Conservation (phyloP, 2,329 filamentous ascomycete species). For the Colletotrichum filicis region DNA sequence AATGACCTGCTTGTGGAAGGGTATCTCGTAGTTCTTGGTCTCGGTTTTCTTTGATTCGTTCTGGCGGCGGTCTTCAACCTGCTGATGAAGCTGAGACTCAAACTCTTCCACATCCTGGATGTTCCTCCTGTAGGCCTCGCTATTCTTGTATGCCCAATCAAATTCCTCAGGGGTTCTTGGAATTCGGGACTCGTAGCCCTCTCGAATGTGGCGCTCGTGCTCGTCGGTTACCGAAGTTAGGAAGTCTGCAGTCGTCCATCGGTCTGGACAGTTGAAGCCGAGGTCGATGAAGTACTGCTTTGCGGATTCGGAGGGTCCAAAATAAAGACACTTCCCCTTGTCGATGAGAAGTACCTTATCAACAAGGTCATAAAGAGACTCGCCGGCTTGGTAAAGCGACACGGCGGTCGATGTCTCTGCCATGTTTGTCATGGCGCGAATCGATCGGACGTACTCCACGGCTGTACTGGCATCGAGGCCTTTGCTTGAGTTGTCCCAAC, state of each 20-base stretch:
- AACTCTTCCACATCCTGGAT: slow-evolving; percentile 63
- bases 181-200: slow-evolving; percentile 53
- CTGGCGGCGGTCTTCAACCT: slow-evolving; percentile 52
- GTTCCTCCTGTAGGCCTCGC: slow-evolving; percentile 53
- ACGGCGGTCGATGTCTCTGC: slow-evolving; percentile 68
- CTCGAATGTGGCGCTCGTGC: slow-evolving; percentile 62
- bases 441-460: slow-evolving; percentile 71
- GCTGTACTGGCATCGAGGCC: slow-evolving; percentile 75
- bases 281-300: slow-evolving; percentile 77
- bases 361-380: slow-evolving; percentile 64
- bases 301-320: slow-evolving; percentile 71
- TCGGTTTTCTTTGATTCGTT: slow-evolving; percentile 48
- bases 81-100: slow-evolving; percentile 60
- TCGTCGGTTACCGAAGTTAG: slow-evolving; percentile 78
- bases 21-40: slow-evolving; percentile 63
- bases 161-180: slow-evolving; percentile 73
- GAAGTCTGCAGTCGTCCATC: slow-evolving; percentile 81
- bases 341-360: slow-evolving; percentile 77
- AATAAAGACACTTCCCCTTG: slow-evolving; percentile 78
- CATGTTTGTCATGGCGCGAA: slow-evolving; percentile 75
- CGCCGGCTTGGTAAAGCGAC: slow-evolving; percentile 73
- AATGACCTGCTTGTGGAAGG: slow-evolving; percentile 60
- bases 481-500: slow-evolving; percentile 78
- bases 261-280: slow-evolving; percentile 77
- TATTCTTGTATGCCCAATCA: slow-evolving; percentile 60